Conservation (phyloP, 768 basidiomycete genomes). For the Kwoniella botswanensis region DNA sequence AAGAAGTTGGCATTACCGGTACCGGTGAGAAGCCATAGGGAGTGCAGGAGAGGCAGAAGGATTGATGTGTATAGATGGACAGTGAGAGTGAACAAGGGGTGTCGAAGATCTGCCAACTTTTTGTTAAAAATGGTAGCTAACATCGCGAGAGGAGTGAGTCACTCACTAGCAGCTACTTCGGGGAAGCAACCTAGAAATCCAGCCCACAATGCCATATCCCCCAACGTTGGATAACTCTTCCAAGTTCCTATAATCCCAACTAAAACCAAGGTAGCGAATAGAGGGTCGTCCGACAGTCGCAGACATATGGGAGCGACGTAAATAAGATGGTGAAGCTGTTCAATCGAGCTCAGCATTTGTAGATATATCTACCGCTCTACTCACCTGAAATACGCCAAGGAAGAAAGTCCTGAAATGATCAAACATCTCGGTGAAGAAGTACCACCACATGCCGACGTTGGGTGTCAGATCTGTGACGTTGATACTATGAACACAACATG, state of each 20-base stretch:
- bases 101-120: slow-evolving; percentile 69
- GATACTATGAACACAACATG: slow-evolving; percentile 62
- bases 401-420: slow-evolving; percentile 97
- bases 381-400: slow-evolving; percentile 87
- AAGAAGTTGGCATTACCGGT: slow-evolving; percentile 98
- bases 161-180: slow-evolving; percentile 79
- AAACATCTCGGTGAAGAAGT: slow-evolving; percentile 99
- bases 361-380: slow-evolving; percentile 44
- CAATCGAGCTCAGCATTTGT: slow-evolving; percentile 1
- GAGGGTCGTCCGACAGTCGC: slow-evolving; percentile 88
- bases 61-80: slow-evolving; percentile 82
- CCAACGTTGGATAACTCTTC: slow-evolving; percentile 89
- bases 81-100: slow-evolving; percentile 80
- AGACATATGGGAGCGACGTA: slow-evolving; percentile 84
- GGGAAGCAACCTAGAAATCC: slow-evolving; percentile 81
- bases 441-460: slow-evolving; percentile 96
- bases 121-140: too few species aligned
- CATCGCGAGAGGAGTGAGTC: too few species aligned
- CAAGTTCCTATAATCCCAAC: slow-evolving; percentile 78
- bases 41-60: slow-evolving; percentile 87
- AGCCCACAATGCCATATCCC: slow-evolving; percentile 84
- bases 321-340: slow-evolving; percentile 76
- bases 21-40: slow-evolving; percentile 87
- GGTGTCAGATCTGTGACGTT: slow-evolving; percentile 87
- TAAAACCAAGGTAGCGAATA: slow-evolving; percentile 78